Conservation (phyloP, 345 rosid species). For the Sonneratia alba region DNA sequence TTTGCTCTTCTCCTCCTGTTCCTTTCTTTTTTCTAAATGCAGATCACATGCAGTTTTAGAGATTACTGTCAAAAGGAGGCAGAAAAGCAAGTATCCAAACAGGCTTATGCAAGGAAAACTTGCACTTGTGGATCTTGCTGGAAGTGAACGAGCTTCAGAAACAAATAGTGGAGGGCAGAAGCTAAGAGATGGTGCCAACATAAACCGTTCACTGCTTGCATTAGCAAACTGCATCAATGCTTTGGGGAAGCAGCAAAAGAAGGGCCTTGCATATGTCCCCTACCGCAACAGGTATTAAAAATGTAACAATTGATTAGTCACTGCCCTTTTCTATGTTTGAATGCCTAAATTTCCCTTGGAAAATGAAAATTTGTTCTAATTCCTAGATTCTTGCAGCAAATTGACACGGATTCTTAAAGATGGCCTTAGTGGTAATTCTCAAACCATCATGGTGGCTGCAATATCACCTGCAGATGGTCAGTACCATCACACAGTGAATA, state of each 20-base stretch:
- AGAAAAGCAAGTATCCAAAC: constrained; percentile 56
- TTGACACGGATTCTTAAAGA: constrained; percentile 93
- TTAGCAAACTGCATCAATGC: constrained; percentile 95
- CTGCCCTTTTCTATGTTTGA: constrained; percentile 5
- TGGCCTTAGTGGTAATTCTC: constrained; percentile 98
- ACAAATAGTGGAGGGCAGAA: constrained; percentile 85
- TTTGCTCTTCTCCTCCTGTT: constrained; percentile 3
- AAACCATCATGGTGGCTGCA: constrained; percentile 91
- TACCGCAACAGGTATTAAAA: constrained; percentile 71
- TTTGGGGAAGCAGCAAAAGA: constrained; percentile 86
- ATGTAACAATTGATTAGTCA: constrained; percentile 5
- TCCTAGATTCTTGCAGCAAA: constrained; percentile 33
- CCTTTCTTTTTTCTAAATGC: constrained; percentile 14
- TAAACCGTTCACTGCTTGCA: constrained; percentile 86
- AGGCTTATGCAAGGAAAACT: constrained; percentile 83
- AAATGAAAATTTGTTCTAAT: not conserved
- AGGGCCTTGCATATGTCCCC: constrained; percentile 97
- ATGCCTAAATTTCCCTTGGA: not conserved
- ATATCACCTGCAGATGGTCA: constrained; percentile 54
- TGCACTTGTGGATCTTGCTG: constrained; percentile 98
- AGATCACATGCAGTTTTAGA: constrained; percentile 94
- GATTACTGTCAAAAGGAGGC: constrained; percentile 76
- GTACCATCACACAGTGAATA: constrained; percentile 77
- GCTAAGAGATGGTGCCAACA: constrained; percentile 93
- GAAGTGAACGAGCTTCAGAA: constrained; percentile 96